phyloP scores from a whole-genome alignment of 2,329 filamentous ascomycete genomes.

The Tolypocladium endophyticum region DNA sequence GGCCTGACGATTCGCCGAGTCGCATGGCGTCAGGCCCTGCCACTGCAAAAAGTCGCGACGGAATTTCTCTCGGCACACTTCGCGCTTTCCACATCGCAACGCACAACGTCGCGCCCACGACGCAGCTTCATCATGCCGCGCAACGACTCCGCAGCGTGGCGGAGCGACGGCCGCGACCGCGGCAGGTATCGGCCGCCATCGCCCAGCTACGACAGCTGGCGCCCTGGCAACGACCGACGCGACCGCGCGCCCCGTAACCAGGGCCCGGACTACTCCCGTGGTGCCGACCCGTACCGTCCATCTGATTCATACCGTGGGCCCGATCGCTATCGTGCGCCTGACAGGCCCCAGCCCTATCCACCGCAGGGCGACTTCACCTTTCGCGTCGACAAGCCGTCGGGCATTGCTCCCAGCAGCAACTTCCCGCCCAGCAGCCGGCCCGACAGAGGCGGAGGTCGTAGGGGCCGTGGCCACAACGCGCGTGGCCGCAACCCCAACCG shows the following conservation, averaged over 20 bases:
- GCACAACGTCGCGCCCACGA: background rate
- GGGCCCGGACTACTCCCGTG: constrained; percentile 10
- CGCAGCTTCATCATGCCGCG: constrained; percentile 1
- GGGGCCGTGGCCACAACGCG: constrained; percentile 10
- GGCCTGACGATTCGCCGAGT: background rate
- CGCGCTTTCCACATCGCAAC: background rate
- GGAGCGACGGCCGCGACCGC: background rate
- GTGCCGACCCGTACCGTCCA: background rate
- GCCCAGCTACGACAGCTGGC: constrained; percentile 15
- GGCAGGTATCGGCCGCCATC: constrained; percentile 3
- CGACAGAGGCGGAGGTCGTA: constrained; percentile 9
- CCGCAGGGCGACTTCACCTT: constrained; percentile 46
- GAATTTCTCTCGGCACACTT: background rate
- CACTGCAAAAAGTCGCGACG: background rate
- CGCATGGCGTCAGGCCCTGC: background rate
- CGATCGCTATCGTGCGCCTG: constrained; percentile 9
- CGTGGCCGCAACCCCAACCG: constrained; percentile 14
- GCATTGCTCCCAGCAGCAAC: constrained; percentile 28
- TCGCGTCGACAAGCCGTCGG: constrained; percentile 39
- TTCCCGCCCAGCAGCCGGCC: constrained; percentile 10
- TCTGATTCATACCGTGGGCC: background rate
- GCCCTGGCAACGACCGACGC: constrained; percentile 14
- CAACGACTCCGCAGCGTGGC: constrained; percentile 1
- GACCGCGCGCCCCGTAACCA: constrained; percentile 10
- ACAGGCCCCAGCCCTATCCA: constrained; percentile 8